Conservation (phyloP, 192 early-diverging fungal genomes). For the Cetraspora pellucida region DNA sequence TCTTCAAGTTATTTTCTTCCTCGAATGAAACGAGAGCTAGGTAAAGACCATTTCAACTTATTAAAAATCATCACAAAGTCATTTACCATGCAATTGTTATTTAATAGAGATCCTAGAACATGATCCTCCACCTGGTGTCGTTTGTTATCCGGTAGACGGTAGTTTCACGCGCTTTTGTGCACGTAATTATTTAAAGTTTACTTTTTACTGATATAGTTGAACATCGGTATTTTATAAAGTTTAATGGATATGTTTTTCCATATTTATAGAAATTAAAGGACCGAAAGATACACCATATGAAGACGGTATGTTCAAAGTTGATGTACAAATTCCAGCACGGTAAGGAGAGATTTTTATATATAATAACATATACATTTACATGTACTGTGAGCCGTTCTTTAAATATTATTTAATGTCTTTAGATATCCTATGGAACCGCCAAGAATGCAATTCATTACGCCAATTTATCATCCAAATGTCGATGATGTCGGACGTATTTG, state of each 20-base stretch:
- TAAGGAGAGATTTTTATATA: constrained; percentile 1
- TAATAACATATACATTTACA: neutral
- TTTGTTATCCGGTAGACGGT: constrained; percentile 67
- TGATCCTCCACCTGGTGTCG: constrained; percentile 55
- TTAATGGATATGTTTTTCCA: neutral
- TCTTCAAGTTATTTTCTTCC: constrained; percentile 18
- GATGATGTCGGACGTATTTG: constrained; percentile 79
- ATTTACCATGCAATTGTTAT: neutral
- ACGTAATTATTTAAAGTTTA: constrained; percentile 41
- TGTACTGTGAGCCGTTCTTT: neutral
- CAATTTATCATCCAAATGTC: constrained; percentile 83
- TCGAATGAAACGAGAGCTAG: constrained; percentile 32
- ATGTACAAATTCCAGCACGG: constrained; percentile 59
- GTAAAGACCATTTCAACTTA: neutral
- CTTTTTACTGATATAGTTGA: neutral
- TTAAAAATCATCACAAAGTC: too few relatives aligned
- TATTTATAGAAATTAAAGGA: constrained; percentile 53
- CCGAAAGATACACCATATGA: constrained; percentile 70
- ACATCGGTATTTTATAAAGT: neutral
- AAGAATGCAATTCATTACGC: constrained; percentile 67
- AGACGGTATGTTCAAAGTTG: constrained; percentile 62
- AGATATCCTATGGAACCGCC: constrained; percentile 78
- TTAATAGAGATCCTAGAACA: constrained; percentile 25
- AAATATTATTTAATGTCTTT: neutral
- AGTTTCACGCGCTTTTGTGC: constrained; percentile 58